Percentiles rank a stretch among this genome's conserved stretches.
These are phyloP conservation scores for Eutrema heterophyllum DNA, from an alignment of 345 rosid genomes.

Conservation along the genomic window DNA sequence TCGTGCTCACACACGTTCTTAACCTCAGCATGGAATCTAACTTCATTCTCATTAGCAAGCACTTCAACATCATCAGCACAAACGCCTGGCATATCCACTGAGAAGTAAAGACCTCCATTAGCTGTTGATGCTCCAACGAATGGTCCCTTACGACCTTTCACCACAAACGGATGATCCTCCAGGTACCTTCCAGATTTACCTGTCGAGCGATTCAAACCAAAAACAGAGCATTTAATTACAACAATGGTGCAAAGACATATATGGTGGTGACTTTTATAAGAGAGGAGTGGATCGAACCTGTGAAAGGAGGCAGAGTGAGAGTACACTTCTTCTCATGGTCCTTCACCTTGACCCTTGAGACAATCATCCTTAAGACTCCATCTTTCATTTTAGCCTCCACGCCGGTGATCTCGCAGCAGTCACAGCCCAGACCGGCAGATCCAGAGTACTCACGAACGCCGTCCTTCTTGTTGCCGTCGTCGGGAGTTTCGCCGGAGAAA, in stretches of 20 bases:
- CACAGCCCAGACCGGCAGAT: constrained; percentile 13
- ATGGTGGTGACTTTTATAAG: neutral
- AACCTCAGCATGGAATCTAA: neutral
- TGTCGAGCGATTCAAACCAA: neutral
- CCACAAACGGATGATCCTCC: constrained; percentile 16
- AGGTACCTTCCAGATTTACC: neutral
- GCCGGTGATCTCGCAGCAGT: constrained; percentile 29
- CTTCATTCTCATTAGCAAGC: neutral
- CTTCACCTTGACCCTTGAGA: constrained; percentile 22
- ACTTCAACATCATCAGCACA: neutral
- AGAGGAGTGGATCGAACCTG: neutral
- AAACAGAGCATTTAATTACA: neutral
- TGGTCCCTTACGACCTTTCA: constrained; percentile 3
- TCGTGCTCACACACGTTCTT: constrained; percentile 9
- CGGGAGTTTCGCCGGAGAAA: constrained; percentile 6
- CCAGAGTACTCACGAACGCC: constrained; percentile 11
- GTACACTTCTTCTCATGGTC: constrained; percentile 11
- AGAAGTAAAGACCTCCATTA: neutral
- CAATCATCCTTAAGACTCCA: constrained; percentile 19
- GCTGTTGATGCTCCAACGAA: neutral
- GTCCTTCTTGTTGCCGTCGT: neutral
- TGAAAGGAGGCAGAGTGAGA: neutral
- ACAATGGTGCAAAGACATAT: neutral
- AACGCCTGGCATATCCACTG: constrained; percentile 7
- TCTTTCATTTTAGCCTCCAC: constrained; percentile 15